phyloP scores from a whole-genome alignment of 257 asterid genomes.

The Salvia miltiorrhiza region DNA sequence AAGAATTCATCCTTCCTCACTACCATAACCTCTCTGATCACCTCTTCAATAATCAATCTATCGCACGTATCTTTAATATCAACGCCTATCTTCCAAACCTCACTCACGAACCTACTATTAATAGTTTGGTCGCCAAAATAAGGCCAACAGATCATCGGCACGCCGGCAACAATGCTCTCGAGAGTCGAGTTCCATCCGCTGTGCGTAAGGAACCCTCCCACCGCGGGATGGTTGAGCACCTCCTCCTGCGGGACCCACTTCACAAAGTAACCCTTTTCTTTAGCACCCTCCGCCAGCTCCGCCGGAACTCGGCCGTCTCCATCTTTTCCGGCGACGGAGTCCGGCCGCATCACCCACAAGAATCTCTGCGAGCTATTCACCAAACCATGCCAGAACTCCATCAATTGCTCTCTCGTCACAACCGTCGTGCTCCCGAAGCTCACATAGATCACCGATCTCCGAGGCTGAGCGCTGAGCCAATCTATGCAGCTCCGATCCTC shows the following conservation, averaged over 20 bases:
- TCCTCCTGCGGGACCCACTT: conserved; percentile 47
- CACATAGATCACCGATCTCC: conserved; percentile 46
- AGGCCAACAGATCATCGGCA: conserved; percentile 3
- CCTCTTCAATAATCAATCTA: conserved; percentile 18
- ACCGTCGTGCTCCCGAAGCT: conserved; percentile 56
- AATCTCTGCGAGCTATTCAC: conserved; percentile 52
- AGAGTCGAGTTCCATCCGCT: conserved; percentile 50
- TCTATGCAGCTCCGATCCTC: conserved; percentile 49
- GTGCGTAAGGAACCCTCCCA: conserved; percentile 41
- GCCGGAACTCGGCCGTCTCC: conserved; percentile 3
- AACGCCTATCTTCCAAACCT: conserved; percentile 37
- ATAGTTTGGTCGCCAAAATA: conserved; percentile 17
- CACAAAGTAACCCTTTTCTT: conserved; percentile 37
- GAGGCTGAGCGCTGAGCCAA: conserved; percentile 53
- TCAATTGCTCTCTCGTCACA: conserved; percentile 31
- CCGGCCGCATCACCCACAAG: conserved; percentile 44
- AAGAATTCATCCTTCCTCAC: background rate
- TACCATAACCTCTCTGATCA: too few species aligned
- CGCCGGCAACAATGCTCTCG: background rate
- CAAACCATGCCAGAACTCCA: conserved; percentile 63
- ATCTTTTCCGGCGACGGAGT: background rate
- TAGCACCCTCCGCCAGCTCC: conserved; percentile 27
- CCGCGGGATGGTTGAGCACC: conserved; percentile 29
- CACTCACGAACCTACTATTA: conserved; percentile 35
- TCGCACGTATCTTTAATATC: conserved; percentile 38